These are phyloP conservation scores for Cordia subcordata DNA, from an alignment of 257 asterid genomes.

Conservation along the genomic window DNA sequence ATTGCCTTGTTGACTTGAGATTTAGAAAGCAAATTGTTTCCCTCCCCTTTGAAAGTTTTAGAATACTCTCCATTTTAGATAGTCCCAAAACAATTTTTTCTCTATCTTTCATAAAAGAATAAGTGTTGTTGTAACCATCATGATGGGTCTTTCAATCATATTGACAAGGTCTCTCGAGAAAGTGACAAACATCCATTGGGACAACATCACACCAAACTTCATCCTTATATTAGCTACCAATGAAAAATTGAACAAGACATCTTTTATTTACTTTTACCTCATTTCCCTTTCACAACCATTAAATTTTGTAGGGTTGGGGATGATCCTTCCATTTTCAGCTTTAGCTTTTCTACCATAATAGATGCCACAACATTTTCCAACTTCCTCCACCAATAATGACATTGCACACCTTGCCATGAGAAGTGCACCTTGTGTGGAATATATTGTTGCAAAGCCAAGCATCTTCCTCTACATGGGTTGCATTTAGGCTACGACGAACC, in stretches of 20 bases:
- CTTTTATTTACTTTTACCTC: conserved; percentile 10
- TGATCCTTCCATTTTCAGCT: neutral
- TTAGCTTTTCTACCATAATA: conserved; percentile 1
- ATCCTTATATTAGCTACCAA: conserved; percentile 9
- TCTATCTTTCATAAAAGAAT: conserved; percentile 10
- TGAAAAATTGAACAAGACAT: conserved; percentile 15
- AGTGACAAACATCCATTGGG: conserved; percentile 16
- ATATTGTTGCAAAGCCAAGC: conserved; percentile 2
- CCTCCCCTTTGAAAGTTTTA: neutral
- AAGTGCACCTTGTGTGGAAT: conserved; percentile 10
- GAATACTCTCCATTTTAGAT: neutral
- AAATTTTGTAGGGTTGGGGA: conserved; percentile 10
- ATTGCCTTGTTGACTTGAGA: neutral
- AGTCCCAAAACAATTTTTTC: conserved; percentile 4
- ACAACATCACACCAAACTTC: conserved; percentile 19
- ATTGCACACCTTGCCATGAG: conserved; percentile 8
- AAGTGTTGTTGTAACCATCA: conserved; percentile 9
- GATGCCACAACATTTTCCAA: conserved; percentile 6
- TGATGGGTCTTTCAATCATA: conserved; percentile 8
- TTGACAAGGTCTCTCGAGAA: conserved; percentile 10
- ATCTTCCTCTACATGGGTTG: neutral
- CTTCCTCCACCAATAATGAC: conserved; percentile 12
- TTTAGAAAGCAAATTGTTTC: neutral
- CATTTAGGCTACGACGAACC: neutral
- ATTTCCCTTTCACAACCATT: conserved; percentile 3